phyloP scores from a whole-genome alignment of 169 alveolate species.

The Cyclospora cayetanensis region DNA sequence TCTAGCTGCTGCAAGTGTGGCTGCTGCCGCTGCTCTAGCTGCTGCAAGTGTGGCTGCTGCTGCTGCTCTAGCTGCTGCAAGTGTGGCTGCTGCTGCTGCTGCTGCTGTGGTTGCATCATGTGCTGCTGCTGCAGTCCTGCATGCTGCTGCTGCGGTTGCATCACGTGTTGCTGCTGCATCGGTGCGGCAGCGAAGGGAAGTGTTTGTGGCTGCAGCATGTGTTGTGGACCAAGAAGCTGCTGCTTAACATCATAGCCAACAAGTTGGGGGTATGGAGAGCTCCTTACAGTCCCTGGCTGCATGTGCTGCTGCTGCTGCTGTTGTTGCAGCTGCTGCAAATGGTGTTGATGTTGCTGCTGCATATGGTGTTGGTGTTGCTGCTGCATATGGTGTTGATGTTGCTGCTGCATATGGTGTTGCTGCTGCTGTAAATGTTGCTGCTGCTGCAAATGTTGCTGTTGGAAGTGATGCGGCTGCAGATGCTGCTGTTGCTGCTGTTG shows the following conservation, averaged over 20 bases:
- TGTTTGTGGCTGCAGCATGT: slow-evolving; percentile 2
- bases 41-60: neutral
- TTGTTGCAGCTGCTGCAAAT: slow-evolving; percentile 26
- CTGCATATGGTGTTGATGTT: neutral
- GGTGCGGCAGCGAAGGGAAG: slow-evolving; percentile 34
- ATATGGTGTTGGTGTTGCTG: neutral
- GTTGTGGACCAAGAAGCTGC: neutral
- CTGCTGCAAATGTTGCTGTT: no score
- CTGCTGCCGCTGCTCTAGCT: slow-evolving; percentile 9
- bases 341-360: slow-evolving; percentile 8
- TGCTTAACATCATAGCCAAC: no score
- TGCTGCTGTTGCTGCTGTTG: slow-evolving; percentile 5
- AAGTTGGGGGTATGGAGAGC: no score
- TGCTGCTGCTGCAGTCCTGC: neutral
- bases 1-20: slow-evolving; percentile 2
- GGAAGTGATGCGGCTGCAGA: no score
- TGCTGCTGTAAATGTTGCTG: neutral
- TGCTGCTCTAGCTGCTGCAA: neutral
- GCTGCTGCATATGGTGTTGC: neutral
- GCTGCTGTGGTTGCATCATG: neutral
- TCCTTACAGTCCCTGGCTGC: no score
- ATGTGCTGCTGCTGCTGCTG: slow-evolving; percentile 15
- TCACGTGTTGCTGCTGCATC: slow-evolving; percentile 11
- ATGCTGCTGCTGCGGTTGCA: slow-evolving; percentile 20
- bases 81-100: neutral